Percentiles rank a stretch among this genome's conserved stretches.
phyloP scores from a whole-genome alignment of 1,139 yeast species.

The Geotrichum macrosporum region DNA sequence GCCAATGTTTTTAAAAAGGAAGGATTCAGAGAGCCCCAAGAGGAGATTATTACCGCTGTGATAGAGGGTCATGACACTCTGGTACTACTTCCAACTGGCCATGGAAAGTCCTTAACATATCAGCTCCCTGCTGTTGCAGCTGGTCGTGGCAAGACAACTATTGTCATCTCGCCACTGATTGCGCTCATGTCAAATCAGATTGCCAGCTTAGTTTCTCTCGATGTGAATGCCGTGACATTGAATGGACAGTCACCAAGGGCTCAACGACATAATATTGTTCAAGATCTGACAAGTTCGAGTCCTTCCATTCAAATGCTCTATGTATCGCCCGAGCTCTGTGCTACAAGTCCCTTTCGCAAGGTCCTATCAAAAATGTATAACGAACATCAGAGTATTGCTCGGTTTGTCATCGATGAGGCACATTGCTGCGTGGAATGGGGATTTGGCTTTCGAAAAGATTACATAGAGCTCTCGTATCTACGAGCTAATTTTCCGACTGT shows the following conservation, averaged over 20 bases:
- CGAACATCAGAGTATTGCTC: conserved; percentile 25
- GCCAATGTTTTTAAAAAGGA: conserved; percentile 28
- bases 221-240: conserved; percentile 55
- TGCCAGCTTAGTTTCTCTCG: conserved; percentile 52
- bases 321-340: conserved; percentile 65
- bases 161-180: conserved; percentile 82
- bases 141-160: conserved; percentile 46
- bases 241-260: conserved; percentile 27
- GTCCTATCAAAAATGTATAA: conserved; percentile 24
- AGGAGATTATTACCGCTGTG: conserved; percentile 69
- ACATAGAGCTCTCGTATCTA: conserved; percentile 65
- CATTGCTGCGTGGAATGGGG: conserved; percentile 95
- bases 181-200: conserved; percentile 93
- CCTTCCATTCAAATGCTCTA: conserved; percentile 50
- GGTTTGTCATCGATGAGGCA: conserved; percentile 85
- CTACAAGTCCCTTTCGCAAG: conserved; percentile 27
- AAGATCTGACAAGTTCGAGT: conserved; percentile 23
- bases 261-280: conserved; percentile 24
- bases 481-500: conserved; percentile 64
- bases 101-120: conserved; percentile 85
- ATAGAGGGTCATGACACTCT: conserved; percentile 68
- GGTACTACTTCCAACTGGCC: conserved; percentile 90
- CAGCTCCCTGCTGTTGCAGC: conserved; percentile 71
- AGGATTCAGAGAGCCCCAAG: conserved; percentile 63
- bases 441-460: conserved; percentile 83